phyloP scores from a whole-genome alignment of 140 eudicot species.

The Anethum foeniculum region DNA sequence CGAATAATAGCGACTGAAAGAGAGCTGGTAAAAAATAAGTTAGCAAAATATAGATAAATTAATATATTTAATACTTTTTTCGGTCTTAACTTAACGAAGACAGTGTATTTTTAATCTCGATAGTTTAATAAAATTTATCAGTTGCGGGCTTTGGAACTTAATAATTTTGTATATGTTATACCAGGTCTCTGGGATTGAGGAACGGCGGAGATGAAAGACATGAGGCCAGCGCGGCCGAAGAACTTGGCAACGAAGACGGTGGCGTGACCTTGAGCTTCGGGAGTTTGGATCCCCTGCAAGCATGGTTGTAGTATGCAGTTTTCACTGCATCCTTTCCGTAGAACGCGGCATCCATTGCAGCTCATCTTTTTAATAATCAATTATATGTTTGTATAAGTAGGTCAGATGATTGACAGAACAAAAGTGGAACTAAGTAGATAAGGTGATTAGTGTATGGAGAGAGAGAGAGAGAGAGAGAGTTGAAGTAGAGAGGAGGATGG shows the following conservation, averaged over 20 bases:
- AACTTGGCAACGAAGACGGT: slow-evolving; percentile 91
- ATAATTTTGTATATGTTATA: not conserved
- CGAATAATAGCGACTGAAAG: slow-evolving; percentile 76
- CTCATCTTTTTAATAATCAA: slow-evolving; percentile 38
- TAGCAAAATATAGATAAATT: not conserved
- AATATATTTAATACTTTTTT: not conserved
- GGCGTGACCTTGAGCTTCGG: slow-evolving; percentile 92
- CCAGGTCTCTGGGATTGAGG: slow-evolving; percentile 70
- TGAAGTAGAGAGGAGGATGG: slow-evolving; percentile 12
- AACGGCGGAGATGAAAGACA: slow-evolving; percentile 93
- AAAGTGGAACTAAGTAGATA: not conserved
- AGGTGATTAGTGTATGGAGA: not conserved
- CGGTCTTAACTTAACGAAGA: not conserved
- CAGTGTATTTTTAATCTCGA: not conserved
- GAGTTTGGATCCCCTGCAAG: slow-evolving; percentile 71
- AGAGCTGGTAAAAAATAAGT: slow-evolving; percentile 38
- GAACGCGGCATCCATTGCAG: slow-evolving; percentile 93
- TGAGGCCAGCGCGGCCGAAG: slow-evolving; percentile 98
- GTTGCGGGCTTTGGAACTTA: no score
- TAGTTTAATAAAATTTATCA: no score
- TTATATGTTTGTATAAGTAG: not conserved
- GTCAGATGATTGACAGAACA: not conserved
- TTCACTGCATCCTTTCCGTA: slow-evolving; percentile 91
- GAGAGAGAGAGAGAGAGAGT: slow-evolving; percentile 13
- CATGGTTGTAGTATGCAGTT: slow-evolving; percentile 74